These are phyloP conservation scores for Pleodorina starrii DNA, from an alignment of 139 green algal genomes.

Conservation along the genomic window DNA sequence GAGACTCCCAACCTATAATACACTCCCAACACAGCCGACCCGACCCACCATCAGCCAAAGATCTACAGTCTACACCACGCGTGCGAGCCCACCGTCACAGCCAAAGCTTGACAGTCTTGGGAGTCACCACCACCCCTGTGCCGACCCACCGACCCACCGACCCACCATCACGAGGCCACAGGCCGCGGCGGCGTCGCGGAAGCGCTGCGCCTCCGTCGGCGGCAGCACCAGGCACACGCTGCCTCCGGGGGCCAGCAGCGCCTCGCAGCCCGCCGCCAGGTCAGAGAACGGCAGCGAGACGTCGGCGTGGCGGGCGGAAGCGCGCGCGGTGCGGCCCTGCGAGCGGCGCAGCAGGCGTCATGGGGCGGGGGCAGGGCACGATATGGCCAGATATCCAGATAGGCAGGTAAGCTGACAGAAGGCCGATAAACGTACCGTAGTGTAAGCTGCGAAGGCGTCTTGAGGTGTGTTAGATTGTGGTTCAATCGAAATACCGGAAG, in stretches of 20 bases:
- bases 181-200: conserved; percentile 12
- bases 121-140: no score
- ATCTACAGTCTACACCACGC: background rate
- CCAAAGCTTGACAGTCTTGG: background rate
- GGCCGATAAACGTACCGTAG: no score
- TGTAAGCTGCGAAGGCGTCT: no score
- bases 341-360: background rate
- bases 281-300: conserved; percentile 56
- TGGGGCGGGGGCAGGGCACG: background rate
- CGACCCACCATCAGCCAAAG: no score
- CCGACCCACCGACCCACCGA: no score
- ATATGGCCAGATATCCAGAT: no score
- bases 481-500: no score
- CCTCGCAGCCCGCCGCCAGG: conserved; percentile 47
- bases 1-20: no score
- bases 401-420: no score
- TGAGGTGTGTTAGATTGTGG: no score
- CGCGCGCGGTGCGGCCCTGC: conserved; percentile 18
- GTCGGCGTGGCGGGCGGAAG: conserved; percentile 61
- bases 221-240: conserved; percentile 59
- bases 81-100: background rate
- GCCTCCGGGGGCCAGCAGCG: conserved; percentile 55
- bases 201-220: conserved; percentile 37
- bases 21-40: no score
- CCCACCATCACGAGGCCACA: conserved; percentile 50